Conservation (phyloP, 331 rosid genomes). For the Pyracantha coccinea region DNA sequence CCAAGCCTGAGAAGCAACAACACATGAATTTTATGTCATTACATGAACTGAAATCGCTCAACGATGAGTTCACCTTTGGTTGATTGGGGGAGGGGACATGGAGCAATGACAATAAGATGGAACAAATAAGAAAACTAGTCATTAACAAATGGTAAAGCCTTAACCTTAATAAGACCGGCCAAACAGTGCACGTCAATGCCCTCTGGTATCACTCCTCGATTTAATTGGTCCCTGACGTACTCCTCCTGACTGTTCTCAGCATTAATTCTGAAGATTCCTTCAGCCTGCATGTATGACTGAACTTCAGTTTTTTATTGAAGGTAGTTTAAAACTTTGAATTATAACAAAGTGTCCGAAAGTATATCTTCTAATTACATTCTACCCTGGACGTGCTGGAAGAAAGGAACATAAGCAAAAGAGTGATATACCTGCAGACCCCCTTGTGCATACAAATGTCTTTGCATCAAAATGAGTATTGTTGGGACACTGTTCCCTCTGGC, state of each 20-base stretch:
- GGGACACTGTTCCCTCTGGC: conserved; percentile 97
- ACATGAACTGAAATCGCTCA: neutral
- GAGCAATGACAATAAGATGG: neutral
- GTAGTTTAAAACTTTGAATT: neutral
- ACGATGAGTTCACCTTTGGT: conserved; percentile 7
- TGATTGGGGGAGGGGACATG: neutral
- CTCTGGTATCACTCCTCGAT: conserved; percentile 70
- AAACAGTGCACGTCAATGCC: conserved; percentile 87
- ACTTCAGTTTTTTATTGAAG: conserved; percentile 4
- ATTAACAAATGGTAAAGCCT: neutral
- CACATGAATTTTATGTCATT: conserved; percentile 4
- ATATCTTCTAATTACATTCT: neutral
- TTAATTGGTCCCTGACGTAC: conserved; percentile 80
- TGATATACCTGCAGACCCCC: conserved; percentile 77
- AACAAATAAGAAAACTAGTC: neutral
- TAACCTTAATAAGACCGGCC: conserved; percentile 97
- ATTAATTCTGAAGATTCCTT: conserved; percentile 92
- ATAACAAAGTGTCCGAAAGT: neutral
- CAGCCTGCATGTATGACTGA: conserved; percentile 50
- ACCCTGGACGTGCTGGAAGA: conserved; percentile 1
- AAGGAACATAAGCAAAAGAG: conserved; percentile 9
- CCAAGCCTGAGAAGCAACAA: conserved; percentile 67
- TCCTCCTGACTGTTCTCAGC: conserved; percentile 95
- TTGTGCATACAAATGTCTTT: conserved; percentile 67
- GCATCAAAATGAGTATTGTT: conserved; percentile 83